Conservation (phyloP, 2,329 filamentous ascomycete species). For the Colletotrichum caudatum region DNA sequence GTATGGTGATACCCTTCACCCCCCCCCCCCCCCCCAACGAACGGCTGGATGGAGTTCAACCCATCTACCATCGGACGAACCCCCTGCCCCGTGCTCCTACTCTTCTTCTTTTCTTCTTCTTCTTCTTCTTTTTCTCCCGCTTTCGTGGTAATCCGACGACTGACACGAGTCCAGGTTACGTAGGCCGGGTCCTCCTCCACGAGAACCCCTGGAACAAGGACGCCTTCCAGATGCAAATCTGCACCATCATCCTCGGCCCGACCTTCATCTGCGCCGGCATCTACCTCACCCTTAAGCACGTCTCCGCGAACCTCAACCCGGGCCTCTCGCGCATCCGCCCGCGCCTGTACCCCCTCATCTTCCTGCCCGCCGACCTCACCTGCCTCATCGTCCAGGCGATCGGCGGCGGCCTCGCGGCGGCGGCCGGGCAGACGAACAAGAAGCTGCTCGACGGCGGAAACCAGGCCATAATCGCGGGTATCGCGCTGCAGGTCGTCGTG, state of each 20-base stretch:
- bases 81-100: conserved; percentile 1
- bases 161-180: conserved; percentile 58
- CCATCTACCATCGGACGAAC: conserved; percentile 11
- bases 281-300: conserved; percentile 74
- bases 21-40: neutral
- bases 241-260: conserved; percentile 69
- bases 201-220: conserved; percentile 65
- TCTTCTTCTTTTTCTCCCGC: too few relatives aligned
- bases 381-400: conserved; percentile 70
- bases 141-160: neutral
- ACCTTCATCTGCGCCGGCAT: conserved; percentile 72
- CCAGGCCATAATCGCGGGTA: conserved; percentile 65
- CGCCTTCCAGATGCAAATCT: conserved; percentile 70
- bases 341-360: conserved; percentile 66
- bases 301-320: conserved; percentile 63
- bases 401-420: conserved; percentile 67
- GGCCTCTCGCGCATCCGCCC: conserved; percentile 64
- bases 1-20: conserved; percentile 49
- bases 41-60: neutral
- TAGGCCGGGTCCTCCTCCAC: conserved; percentile 63
- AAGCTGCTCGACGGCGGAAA: conserved; percentile 60
- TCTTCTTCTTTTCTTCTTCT: too few relatives aligned
- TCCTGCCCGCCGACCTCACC: conserved; percentile 69
- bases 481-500: conserved; percentile 66
- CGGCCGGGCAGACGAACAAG: conserved; percentile 55